Evolutionary conservation across 176 grass and related monocot species (phyloP).

Genomic region (Triticum monococcum): DNA sequence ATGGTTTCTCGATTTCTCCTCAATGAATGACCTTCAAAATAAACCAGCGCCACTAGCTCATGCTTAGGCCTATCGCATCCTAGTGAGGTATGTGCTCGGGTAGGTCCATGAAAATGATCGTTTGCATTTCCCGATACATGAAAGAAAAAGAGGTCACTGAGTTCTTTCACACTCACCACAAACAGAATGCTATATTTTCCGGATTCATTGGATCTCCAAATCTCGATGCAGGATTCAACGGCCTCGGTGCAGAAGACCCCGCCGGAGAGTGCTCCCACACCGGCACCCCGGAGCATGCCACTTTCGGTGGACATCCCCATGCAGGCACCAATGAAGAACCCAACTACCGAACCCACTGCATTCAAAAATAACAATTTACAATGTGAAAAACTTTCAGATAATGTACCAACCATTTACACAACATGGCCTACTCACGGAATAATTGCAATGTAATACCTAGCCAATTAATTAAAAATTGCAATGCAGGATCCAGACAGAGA

Average conservation of each 20-base stretch:
- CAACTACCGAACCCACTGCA: slow-evolving; percentile 78
- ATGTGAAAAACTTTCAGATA: neutral
- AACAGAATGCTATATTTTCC: slow-evolving; percentile 78
- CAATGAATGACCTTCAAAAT: neutral
- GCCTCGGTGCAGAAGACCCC: slow-evolving; percentile 90
- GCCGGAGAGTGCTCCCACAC: slow-evolving; percentile 77
- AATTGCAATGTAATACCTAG: neutral
- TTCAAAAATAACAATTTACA: neutral
- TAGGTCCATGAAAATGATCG: slow-evolving; percentile 41
- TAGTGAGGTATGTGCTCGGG: neutral
- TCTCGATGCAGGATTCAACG: slow-evolving; percentile 82
- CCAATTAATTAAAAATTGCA: neutral
- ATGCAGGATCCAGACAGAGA: neutral
- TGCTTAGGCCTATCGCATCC: neutral
- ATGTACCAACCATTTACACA: neutral
- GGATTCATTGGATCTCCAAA: slow-evolving; percentile 78
- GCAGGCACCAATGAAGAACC: slow-evolving; percentile 71
- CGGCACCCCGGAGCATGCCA: slow-evolving; percentile 71
- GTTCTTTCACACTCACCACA: slow-evolving; percentile 57
- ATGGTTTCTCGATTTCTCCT: neutral
- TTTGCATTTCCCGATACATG: neutral
- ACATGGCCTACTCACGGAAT: neutral
- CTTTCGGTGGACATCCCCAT: slow-evolving; percentile 85
- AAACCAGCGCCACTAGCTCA: neutral
- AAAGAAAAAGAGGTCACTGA: neutral